Evolutionary conservation across 2,329 filamentous ascomycete species (phyloP), one percentile per base, ranked within the genome.

Genomic region (Aspergillus chevalieri): DNA sequence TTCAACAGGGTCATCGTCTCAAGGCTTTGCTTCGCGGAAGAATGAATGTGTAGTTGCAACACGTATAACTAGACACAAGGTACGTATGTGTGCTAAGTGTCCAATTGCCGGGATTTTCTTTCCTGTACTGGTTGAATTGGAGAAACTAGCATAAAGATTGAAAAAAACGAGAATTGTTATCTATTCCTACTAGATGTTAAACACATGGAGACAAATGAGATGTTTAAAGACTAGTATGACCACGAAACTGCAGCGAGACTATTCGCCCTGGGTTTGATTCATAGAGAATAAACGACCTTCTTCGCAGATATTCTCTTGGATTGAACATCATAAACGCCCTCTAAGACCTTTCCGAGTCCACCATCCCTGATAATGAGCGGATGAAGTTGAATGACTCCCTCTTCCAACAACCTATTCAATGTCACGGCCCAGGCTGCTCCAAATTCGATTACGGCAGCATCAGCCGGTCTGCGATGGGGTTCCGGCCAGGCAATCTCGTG

Each of bases 401-500:
- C n/a, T n/a, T 30, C 22, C 8, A 45, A 19, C 43, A 45, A 26
- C 22, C 28, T 19, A 21, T 45, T 10, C 22, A 33, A 21, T 14
- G 24, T 45, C 10, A 12, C 14, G 10, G 10, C 5, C 43, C 43
- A 45, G 7, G n/a, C 10, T 14, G 15, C 14, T 7, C 43, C 43
- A 45, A 45, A 45, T 7, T 45, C 17, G n/a, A 7, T 14, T 6
- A 30, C n/a, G 7, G 17, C 24, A 12, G 43, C 22, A 6, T 45
- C 43, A n/a, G 24, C 43, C n/a, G 10, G 12, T 19, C 26, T 26
- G 14, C 14, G 9, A 33, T 47, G 50, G 2, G 50, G 50, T n/a
- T 22, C 42, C 6, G 50, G 48, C 46, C 48, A 47, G 4, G 15
- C 51, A 41, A 56, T 47, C 1, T 53, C 42, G 30, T 52, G 42